Evolutionary conservation across 305 asterid genomes (phyloP).

Genomic region (Fraxinus angustifolia): DNA sequence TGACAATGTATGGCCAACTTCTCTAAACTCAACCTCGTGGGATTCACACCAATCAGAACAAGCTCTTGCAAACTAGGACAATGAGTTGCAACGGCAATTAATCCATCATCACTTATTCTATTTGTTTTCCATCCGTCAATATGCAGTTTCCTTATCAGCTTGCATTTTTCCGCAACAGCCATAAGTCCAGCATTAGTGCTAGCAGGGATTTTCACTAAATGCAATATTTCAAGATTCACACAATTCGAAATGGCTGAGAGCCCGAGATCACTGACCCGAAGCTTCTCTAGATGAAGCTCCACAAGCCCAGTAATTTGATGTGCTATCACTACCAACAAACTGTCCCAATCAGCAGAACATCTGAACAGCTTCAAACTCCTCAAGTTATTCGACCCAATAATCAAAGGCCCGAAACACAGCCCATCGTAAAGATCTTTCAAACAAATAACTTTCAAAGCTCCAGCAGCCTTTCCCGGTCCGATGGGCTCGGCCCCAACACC

Average conservation of each 20-base stretch:
- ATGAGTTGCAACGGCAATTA: slow-evolving; percentile 57
- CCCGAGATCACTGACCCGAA: slow-evolving; percentile 73
- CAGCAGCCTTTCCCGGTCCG: slow-evolving; percentile 52
- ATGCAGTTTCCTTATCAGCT: slow-evolving; percentile 61
- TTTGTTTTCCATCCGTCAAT: slow-evolving; percentile 80
- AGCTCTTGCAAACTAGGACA: slow-evolving; percentile 59
- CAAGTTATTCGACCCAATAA: slow-evolving; percentile 55
- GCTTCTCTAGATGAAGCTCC: slow-evolving; percentile 76
- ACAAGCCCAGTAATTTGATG: slow-evolving; percentile 39
- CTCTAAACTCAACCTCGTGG: slow-evolving; percentile 50
- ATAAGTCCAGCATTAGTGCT: slow-evolving; percentile 63
- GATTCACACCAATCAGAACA: slow-evolving; percentile 71
- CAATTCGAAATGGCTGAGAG: slow-evolving; percentile 54
- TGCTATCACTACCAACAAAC: slow-evolving; percentile 44
- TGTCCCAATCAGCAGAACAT: slow-evolving; percentile 84
- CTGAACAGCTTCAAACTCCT: slow-evolving; percentile 57
- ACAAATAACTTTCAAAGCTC: slow-evolving; percentile 45
- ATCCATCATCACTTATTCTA: slow-evolving; percentile 64
- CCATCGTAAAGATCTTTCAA: slow-evolving; percentile 69
- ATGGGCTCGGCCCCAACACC: slow-evolving; percentile 46
- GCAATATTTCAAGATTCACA: slow-evolving; percentile 59
- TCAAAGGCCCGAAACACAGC: slow-evolving; percentile 64
- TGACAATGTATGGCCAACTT: slow-evolving; percentile 51
- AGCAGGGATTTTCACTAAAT: slow-evolving; percentile 68
- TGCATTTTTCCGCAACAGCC: slow-evolving; percentile 54